These are phyloP conservation scores for Diutina pseudorugosa DNA, from an alignment of 1,139 yeast species.

Conservation along the genomic window DNA sequence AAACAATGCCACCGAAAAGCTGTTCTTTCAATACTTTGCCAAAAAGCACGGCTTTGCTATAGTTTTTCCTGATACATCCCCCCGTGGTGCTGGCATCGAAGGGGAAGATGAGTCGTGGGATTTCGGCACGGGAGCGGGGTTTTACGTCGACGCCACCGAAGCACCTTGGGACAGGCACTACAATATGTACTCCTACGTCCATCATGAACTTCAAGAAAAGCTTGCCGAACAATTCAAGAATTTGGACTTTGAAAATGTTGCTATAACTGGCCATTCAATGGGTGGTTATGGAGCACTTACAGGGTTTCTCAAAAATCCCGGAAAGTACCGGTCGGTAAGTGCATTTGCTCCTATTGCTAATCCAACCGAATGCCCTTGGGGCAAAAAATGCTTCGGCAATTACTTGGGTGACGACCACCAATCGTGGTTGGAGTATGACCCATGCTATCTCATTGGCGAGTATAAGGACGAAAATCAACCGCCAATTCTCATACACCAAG, in stretches of 20 bases:
- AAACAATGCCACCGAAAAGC: constrained; percentile 90
- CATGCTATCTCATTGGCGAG: constrained; percentile 53
- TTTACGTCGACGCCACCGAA: constrained; percentile 74
- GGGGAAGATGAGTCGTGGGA: constrained; percentile 84
- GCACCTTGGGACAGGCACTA: constrained; percentile 64
- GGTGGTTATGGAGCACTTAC: constrained; percentile 93
- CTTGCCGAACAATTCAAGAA: constrained; percentile 34
- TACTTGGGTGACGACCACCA: constrained; percentile 56
- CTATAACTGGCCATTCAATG: constrained; percentile 94
- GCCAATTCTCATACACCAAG: constrained; percentile 73
- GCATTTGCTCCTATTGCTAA: constrained; percentile 88
- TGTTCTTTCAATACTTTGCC: constrained; percentile 76
- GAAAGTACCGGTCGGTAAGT: constrained; percentile 65
- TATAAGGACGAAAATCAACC: constrained; percentile 40
- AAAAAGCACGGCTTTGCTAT: constrained; percentile 74
- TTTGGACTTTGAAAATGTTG: constrained; percentile 44
- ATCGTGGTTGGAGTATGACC: constrained; percentile 70
- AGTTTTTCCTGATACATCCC: constrained; percentile 94
- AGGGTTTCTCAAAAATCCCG: constrained; percentile 65
- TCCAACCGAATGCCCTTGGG: constrained; percentile 71
- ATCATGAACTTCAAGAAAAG: constrained; percentile 51
- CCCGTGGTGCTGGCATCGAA: constrained; percentile 74
- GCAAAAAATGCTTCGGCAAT: constrained; percentile 67
- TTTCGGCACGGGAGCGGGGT: constrained; percentile 93
- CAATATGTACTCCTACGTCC: constrained; percentile 78